phyloP scores from a whole-genome alignment of 2,329 filamentous ascomycete species.

The Leptographium flavum region DNA sequence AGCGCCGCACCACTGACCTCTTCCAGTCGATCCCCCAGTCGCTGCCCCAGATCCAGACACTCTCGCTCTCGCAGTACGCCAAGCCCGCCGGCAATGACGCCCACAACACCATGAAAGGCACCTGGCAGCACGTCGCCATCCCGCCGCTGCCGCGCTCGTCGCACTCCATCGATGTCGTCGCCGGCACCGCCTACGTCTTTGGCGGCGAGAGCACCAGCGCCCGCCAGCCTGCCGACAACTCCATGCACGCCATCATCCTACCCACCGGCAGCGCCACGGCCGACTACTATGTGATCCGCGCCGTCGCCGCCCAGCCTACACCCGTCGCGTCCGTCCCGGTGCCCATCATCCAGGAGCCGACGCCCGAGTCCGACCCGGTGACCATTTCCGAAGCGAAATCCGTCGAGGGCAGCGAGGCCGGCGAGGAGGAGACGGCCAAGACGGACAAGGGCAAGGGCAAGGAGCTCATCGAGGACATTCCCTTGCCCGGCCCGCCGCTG shows the following conservation, averaged over 20 bases:
- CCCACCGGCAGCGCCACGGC: constrained; percentile 41
- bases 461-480: constrained; percentile 6
- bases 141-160: constrained; percentile 55
- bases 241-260: constrained; percentile 52
- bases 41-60: neutral
- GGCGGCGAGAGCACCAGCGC: constrained; percentile 52
- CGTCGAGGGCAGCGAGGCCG: constrained; percentile 14
- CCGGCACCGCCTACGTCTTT: constrained; percentile 48
- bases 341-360: constrained; percentile 6
- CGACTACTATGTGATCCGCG: constrained; percentile 44
- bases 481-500: constrained; percentile 19
- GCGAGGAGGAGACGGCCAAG: constrained; percentile 12
- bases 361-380: constrained; percentile 10
- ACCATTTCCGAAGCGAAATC: constrained; percentile 4
- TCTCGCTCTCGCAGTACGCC: constrained; percentile 1
- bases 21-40: constrained; percentile 22
- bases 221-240: constrained; percentile 53
- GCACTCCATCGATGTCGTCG: constrained; percentile 51
- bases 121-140: constrained; percentile 44
- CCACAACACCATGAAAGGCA: constrained; percentile 32
- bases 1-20: constrained; percentile 40
- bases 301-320: constrained; percentile 17
- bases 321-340: constrained; percentile 16
- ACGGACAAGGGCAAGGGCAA: constrained; percentile 22
- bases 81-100: constrained; percentile 6